Base-by-base conservation (phyloP, 1,139 yeast genomes). In the Hansenula lynferdii region DNA sequence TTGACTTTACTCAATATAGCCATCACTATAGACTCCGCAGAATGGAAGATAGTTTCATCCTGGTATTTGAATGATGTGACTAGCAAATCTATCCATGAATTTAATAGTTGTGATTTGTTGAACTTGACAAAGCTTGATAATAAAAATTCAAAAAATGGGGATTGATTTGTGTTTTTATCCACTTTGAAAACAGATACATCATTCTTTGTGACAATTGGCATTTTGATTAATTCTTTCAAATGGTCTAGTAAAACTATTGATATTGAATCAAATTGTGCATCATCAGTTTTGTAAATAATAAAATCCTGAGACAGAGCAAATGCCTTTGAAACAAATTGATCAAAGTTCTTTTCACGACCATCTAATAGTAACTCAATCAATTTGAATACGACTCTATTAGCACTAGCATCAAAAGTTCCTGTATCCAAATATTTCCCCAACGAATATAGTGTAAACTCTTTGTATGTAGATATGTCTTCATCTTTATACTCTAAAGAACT, bases 381-480 rank as follows among this genome's bases (percentile, higher is more conserved):
- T 8, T 66, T 63, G 35, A 81, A 59, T 2, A 59, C 50, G 33
- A 63, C 55, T 25, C 61, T 54, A n/a, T 64, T 56, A 28, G 65
- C 57, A 23, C 46, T 56, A 0, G 65, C 56, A 35, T 60, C 55
- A 35, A 58, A 60, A 30, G 56, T 41, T 34, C 50, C 42, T 7
- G 48, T 42, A 5, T 52, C 47, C 33, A 80, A 52, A 39, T 78
- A 77, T 37, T 67, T 72, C 36, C 68, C 60, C n/a, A 80, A 49
- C 2, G 75, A 59, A 28, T 66, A 62, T 15, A 79, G 49, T 0
- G 78, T 52, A 27, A 83, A 64, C 6, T 77, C 71, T 47, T 80
- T 79, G 54, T 82, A 83, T 1, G 85, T 79, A 0, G 85, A 76
- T 7, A 77, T 65, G 40, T 74, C 76, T 43, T 63, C 62, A 34